These are phyloP conservation scores for Axilococcus clingmanii DNA, from an alignment of 139 green algal genomes.

Conservation along the genomic window DNA sequence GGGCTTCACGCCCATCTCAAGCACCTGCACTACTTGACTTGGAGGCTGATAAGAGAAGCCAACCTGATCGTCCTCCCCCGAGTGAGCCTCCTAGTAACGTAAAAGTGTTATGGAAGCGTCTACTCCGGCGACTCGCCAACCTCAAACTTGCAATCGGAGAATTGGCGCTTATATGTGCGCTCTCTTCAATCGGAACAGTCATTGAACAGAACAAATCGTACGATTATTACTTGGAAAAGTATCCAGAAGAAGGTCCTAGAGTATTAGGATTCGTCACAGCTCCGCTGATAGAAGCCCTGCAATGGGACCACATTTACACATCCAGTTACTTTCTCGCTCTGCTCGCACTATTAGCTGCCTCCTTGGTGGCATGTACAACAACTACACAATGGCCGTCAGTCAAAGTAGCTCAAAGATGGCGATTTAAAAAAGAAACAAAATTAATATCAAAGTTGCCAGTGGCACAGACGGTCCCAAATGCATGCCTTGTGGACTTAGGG, in stretches of 20 bases:
- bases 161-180: conserved; percentile 64
- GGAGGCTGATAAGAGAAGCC: too few relatives aligned
- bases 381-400: conserved; percentile 83
- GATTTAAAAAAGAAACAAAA: conserved; percentile 32
- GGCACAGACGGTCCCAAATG: conserved; percentile 55
- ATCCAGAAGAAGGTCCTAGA: conserved; percentile 35
- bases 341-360: conserved; percentile 71
- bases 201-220: conserved; percentile 82
- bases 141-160: conserved; percentile 79
- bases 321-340: conserved; percentile 79
- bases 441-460: conserved; percentile 29
- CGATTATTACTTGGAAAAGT: conserved; percentile 62
- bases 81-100: too few relatives aligned
- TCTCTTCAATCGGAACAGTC: conserved; percentile 84
- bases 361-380: conserved; percentile 83
- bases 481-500: conserved; percentile 55
- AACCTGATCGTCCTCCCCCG: too few relatives aligned
- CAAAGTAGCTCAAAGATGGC: conserved; percentile 66
- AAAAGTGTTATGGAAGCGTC: conserved; percentile 23
- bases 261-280: conserved; percentile 76
- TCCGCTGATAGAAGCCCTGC: conserved; percentile 48
- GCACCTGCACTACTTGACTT: too few relatives aligned
- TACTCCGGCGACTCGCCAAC: conserved; percentile 59
- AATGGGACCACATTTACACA: conserved; percentile 85
- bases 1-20: too few relatives aligned